These are phyloP conservation scores for Exophiala viscosa DNA, from an alignment of 2,329 filamentous ascomycete genomes.

Conservation along the genomic window DNA sequence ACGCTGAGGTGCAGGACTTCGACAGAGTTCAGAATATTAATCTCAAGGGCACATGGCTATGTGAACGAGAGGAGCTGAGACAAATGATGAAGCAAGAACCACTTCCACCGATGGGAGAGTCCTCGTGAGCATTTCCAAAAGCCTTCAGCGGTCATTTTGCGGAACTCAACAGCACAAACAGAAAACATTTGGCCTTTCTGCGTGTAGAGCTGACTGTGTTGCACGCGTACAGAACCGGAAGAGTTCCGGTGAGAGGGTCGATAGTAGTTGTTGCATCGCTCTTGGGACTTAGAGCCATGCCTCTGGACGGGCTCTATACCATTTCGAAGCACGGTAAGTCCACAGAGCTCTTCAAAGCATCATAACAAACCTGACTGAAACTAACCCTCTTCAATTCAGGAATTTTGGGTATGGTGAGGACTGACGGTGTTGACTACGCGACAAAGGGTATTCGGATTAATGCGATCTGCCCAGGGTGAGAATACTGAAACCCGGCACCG, in stretches of 20 bases:
- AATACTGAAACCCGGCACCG: background rate
- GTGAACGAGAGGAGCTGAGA: constrained; percentile 41
- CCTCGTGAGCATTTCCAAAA: too few species aligned
- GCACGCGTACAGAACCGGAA: constrained; percentile 3
- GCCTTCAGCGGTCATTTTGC: too few species aligned
- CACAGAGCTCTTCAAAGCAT: background rate
- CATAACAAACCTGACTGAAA: too few species aligned
- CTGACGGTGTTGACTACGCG: constrained; percentile 34
- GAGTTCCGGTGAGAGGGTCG: constrained; percentile 42
- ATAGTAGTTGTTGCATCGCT: constrained; percentile 55
- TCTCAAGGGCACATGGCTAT: constrained; percentile 51
- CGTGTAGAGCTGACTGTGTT: too few species aligned
- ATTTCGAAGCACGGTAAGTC: constrained; percentile 7
- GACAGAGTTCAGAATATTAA: constrained; percentile 55
- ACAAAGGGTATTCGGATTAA: constrained; percentile 36
- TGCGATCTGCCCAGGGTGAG: constrained; percentile 37
- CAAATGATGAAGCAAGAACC: constrained; percentile 47
- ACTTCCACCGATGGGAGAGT: too few species aligned
- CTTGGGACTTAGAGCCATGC: constrained; percentile 47
- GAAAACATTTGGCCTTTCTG: too few species aligned
- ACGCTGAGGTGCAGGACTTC: constrained; percentile 47
- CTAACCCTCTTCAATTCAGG: background rate
- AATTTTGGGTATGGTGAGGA: constrained; percentile 43
- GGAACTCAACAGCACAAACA: too few species aligned
- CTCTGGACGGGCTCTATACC: constrained; percentile 37